A percentile compares a stretch with the other conserved stretches of the same genome.
phyloP scores from a whole-genome alignment of 1,139 yeast species.

The Debaryomyces subglobosus region DNA sequence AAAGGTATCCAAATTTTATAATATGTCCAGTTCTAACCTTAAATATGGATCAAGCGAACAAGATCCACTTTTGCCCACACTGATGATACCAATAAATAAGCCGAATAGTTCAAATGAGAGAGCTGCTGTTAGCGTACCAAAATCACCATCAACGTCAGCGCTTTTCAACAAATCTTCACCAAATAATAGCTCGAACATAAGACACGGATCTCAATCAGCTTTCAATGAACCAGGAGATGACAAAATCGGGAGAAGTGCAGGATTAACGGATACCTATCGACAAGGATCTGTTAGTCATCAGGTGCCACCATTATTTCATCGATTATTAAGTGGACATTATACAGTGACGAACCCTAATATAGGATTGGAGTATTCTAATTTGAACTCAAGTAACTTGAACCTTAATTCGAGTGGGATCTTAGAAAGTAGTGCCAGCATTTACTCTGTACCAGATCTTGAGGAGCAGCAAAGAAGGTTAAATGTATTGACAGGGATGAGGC shows the following conservation, averaged over 20 bases:
- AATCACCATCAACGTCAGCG: constrained; percentile 7
- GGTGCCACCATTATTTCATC: constrained; percentile 28
- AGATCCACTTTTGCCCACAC: not conserved
- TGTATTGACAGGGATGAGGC: constrained; percentile 34
- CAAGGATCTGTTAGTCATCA: not conserved
- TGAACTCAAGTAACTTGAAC: constrained; percentile 11
- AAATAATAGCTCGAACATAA: not conserved
- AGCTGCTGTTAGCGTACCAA: not conserved
- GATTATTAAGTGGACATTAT: constrained; percentile 32
- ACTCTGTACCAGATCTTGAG: constrained; percentile 22
- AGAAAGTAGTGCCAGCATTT: constrained; percentile 20
- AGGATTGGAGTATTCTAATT: constrained; percentile 18
- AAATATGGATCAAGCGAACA: not conserved
- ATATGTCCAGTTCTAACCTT: not conserved
- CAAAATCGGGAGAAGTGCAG: not conserved
- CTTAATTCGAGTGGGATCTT: constrained; percentile 13
- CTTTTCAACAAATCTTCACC: not conserved
- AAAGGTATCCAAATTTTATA: not conserved
- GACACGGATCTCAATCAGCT: not conserved
- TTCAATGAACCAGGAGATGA: not conserved
- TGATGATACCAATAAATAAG: not conserved
- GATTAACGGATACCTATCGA: constrained; percentile 5
- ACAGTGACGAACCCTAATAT: constrained; percentile 36
- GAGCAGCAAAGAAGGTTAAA: constrained; percentile 29
- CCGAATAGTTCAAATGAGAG: not conserved